These are phyloP conservation scores for Fusarium sp. DNA, from an alignment of 2,329 filamentous ascomycete species.

Conservation along the genomic window DNA sequence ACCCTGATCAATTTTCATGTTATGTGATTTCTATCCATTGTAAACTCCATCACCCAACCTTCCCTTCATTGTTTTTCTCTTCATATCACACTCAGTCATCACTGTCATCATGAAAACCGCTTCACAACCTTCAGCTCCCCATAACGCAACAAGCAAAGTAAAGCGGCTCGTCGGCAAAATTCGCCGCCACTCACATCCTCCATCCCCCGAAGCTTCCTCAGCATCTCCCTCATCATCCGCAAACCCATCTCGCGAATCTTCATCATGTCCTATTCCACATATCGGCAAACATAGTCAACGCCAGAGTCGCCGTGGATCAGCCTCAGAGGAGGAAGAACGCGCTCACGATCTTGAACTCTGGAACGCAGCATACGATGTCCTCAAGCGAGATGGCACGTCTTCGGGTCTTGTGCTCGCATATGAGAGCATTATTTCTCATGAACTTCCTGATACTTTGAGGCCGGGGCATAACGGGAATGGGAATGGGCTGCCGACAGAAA, in stretches of 20 bases:
- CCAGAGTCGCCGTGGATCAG: conserved; percentile 16
- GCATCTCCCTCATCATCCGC: conserved; percentile 22
- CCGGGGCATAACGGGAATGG: conserved; percentile 41
- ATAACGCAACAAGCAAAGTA: conserved; percentile 26
- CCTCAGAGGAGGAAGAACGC: conserved; percentile 23
- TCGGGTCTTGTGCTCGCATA: conserved; percentile 48
- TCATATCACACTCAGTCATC: background rate
- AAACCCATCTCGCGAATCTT: conserved; percentile 23
- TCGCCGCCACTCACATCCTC: conserved; percentile 30
- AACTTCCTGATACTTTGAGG: conserved; percentile 48
- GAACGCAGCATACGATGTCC: conserved; percentile 48
- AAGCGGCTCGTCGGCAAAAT: conserved; percentile 39
- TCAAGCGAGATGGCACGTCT: conserved; percentile 45
- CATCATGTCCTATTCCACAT: conserved; percentile 20
- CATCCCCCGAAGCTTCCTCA: conserved; percentile 9
- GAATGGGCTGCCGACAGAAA: conserved; percentile 33
- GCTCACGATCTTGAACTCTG: conserved; percentile 45
- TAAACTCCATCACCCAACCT: background rate
- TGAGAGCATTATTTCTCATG: conserved; percentile 50
- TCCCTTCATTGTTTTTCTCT: background rate
- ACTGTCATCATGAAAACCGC: conserved; percentile 27
- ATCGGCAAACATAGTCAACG: conserved; percentile 24
- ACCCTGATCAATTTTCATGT: background rate
- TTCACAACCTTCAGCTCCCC: conserved; percentile 17
- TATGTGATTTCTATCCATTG: background rate